These are phyloP conservation scores for Huntiella abstrusa DNA, from an alignment of 2,329 filamentous ascomycete genomes.

Conservation along the genomic window DNA sequence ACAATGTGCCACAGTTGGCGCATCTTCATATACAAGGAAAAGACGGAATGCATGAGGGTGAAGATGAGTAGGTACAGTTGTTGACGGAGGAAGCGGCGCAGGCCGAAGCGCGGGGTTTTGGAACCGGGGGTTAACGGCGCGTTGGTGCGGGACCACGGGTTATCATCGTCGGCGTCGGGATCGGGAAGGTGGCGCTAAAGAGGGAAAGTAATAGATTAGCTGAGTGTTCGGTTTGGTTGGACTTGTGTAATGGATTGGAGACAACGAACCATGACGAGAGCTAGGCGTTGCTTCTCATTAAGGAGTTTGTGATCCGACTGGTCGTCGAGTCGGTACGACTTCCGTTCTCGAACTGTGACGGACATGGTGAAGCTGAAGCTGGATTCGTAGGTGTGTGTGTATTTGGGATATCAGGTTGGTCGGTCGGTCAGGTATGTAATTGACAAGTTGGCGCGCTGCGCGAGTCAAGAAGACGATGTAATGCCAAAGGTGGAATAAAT, in stretches of 20 bases:
- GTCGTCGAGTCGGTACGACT: conserved; percentile 24
- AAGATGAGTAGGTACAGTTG: conserved; percentile 51
- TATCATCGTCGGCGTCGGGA: conserved; percentile 19
- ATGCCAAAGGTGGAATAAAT: neutral
- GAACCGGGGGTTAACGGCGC: conserved; percentile 4
- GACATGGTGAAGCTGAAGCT: conserved; percentile 16
- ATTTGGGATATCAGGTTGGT: neutral
- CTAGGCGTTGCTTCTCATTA: conserved; percentile 18
- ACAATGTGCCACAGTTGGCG: conserved; percentile 65
- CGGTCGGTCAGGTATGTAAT: neutral
- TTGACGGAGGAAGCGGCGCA: conserved; percentile 41
- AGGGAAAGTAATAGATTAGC: conserved; percentile 4
- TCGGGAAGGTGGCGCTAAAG: conserved; percentile 9
- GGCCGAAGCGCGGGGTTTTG: conserved; percentile 27
- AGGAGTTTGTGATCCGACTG: conserved; percentile 18
- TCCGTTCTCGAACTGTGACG: conserved; percentile 17
- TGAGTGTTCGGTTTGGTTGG: neutral
- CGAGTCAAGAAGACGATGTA: conserved; percentile 1
- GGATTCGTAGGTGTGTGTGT: neutral
- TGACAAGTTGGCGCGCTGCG: neutral
- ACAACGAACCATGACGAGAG: conserved; percentile 10
- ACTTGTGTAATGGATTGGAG: neutral
- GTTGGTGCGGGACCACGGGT: conserved; percentile 15
- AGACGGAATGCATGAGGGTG: conserved; percentile 56
- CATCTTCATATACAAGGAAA: conserved; percentile 71